These are phyloP conservation scores for Candida yuanshanica DNA, from an alignment of 805 yeast species.

Conservation along the genomic window DNA sequence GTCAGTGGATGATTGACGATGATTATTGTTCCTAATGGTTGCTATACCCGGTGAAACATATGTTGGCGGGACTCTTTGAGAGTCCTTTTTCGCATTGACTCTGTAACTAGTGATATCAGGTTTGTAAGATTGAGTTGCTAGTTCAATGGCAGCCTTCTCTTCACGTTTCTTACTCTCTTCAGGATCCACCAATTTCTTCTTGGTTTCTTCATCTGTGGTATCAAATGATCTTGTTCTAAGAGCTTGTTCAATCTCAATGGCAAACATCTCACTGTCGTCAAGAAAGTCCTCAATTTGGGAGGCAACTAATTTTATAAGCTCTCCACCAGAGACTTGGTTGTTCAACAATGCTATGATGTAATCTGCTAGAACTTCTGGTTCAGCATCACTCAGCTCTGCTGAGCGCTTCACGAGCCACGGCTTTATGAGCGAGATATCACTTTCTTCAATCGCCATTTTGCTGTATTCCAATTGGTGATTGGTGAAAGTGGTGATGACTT, in stretches of 20 bases:
- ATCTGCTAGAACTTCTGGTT: conserved; percentile 37
- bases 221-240: conserved; percentile 9
- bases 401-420: conserved; percentile 25
- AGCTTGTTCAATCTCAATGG: conserved; percentile 25
- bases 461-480: neutral
- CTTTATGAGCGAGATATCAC: conserved; percentile 14
- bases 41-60: too few relatives aligned
- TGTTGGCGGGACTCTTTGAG: neutral
- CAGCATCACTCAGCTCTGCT: conserved; percentile 30
- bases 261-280: conserved; percentile 22
- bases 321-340: conserved; percentile 30
- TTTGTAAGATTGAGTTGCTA: conserved; percentile 8
- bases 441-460: conserved; percentile 11
- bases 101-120: conserved; percentile 12
- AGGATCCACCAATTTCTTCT: conserved; percentile 1
- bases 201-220: neutral
- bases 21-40: neutral
- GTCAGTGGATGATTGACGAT: neutral
- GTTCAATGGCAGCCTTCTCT: conserved; percentile 6
- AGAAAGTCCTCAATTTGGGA: conserved; percentile 36
- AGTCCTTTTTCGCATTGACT: conserved; percentile 4
- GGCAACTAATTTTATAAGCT: conserved; percentile 27
- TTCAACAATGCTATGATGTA: conserved; percentile 38
- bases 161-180: conserved; percentile 5
- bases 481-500: too few relatives aligned